Base-by-base conservation (phyloP, 2,329 filamentous ascomycete genomes). In the Fusarium circinatum region DNA sequence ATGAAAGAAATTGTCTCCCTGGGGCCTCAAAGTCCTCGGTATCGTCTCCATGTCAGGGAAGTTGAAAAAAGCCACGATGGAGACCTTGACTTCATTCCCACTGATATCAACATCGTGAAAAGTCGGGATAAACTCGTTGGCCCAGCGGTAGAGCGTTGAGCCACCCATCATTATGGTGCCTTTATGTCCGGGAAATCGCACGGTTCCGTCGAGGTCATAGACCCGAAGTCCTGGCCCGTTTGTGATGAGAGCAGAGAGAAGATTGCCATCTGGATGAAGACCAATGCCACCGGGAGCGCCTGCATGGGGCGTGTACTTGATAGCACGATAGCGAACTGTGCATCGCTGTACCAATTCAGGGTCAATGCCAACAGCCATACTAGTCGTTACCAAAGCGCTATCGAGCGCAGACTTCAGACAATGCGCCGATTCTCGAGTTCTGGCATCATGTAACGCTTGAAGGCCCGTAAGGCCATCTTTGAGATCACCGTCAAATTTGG, bases 1-100 rank as follows among this genome's bases (percentile, higher is more conserved):
- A 13, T 60, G 42, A 9, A 65, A 60, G 28, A 56, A 65, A 5
- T 18, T 22, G 2, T 36, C 34, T 9, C 17, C 32, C 4, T 36
- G 20, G 8, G 10, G 17, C 0, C 9, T 7, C 4, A 47, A 8
- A 12, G 32, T 58, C 13, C 45, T 34, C 1, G 68, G 59, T 44
- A 70, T 70, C 4, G 22, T 38, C 32, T 54, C 48, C 68, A 59
- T 70, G 6, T 70, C 65, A 1, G 68, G 68, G 4, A 70, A 70
- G 42, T 70, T 70, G 12, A 70, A 70, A 18, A 70, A 70, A 4
- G 65, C 68, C 11, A 70, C 68, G 4, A 70, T 70, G 3, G 68
- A 70, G 6, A 65, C 65, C 6, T 70, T 70, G 17, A 55, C 44
- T 5, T 65, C 42, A 6, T 55, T 22, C 1, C 54, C 67, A 7